These are phyloP conservation scores for Phytophthora aleatoria DNA, from an alignment of 352 stramenopile species.

Conservation along the genomic window DNA sequence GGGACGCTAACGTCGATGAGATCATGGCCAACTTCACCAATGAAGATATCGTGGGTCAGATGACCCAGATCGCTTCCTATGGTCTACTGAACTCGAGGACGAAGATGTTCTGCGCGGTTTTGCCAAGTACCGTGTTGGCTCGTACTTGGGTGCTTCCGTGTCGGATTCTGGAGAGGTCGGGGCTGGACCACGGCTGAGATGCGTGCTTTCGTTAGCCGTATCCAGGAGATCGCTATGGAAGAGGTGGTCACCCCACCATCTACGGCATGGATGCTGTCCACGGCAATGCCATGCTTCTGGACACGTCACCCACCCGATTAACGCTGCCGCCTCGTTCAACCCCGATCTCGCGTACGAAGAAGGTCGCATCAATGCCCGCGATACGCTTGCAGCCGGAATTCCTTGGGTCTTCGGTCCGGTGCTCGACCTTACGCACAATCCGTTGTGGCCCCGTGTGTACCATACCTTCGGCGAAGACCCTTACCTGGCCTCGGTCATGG, in stretches of 20 bases:
- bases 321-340: conserved; percentile 87
- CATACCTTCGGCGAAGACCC: conserved; percentile 94
- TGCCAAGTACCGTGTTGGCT: conserved; percentile 78
- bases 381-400: conserved; percentile 83
- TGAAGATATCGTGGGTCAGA: conserved; percentile 72
- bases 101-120: conserved; percentile 55
- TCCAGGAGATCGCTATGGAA: conserved; percentile 81
- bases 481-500: conserved; percentile 74
- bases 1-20: conserved; percentile 25
- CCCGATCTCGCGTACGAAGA: conserved; percentile 58
- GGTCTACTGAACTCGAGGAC: conserved; percentile 64
- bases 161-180: conserved; percentile 9
- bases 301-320: conserved; percentile 87
- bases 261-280: conserved; percentile 90
- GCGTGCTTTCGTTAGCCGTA: conserved; percentile 57
- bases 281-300: conserved; percentile 79
- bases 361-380: conserved; percentile 34
- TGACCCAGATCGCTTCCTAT: conserved; percentile 87
- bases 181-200: conserved; percentile 61
- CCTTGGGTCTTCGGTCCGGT: conserved; percentile 90
- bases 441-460: conserved; percentile 83
- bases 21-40: conserved; percentile 34
- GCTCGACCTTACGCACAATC: conserved; percentile 77
- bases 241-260: conserved; percentile 63
- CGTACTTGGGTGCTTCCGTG: conserved; percentile 74